Evolutionary conservation across 2,329 filamentous ascomycete species (phyloP), one percentile per base, ranked within the genome.

Genomic region (Claviceps digitariae): DNA sequence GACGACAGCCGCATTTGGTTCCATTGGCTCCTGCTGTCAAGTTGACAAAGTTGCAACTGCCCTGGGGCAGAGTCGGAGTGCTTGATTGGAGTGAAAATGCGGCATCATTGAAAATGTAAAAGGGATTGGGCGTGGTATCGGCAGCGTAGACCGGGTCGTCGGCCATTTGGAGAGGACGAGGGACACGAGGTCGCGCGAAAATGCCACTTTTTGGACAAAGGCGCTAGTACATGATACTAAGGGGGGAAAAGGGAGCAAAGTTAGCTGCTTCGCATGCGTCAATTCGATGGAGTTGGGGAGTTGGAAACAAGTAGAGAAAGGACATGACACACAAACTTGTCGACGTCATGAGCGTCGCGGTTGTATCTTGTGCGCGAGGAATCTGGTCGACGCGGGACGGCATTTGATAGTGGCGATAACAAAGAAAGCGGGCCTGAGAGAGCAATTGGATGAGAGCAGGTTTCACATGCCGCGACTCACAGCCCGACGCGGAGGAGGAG

Each of bases 11-110:
- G 57, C 79, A 82, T 55, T 72, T 73, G 34, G 73, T 69, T 54
- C 74, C 76, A 61, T 71, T 72, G 57, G 76, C 69, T 54, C 78
- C 74, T 55, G 73, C 71, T 4, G 67, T 72, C 54, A 79, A 61
- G 60, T 82, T 77, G 55, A 78, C 73, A 61, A 73, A 82, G 64
- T 81, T 80, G 69, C 79, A 82, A 48, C 69, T 69, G 51, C 79
- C 79, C 54, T 69, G 68, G 2, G 78, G 78, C 10, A 81, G 69
- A 54, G 60, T 56, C 53, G 67, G 56, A 55, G 58, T 59, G 51
- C 57, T 62, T 57, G 54, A 52, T 38, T 56, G 58, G 47, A 58
- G 57, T 48, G 66, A 50, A 34, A 63, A 54, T 36, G 64, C 60
- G 58, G 68, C 69, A 66, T 81, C 77, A 61, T 69, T 74, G 61